Conservation (phyloP, 352 stramenopile species). For the Aphanomyces stellatus region DNA sequence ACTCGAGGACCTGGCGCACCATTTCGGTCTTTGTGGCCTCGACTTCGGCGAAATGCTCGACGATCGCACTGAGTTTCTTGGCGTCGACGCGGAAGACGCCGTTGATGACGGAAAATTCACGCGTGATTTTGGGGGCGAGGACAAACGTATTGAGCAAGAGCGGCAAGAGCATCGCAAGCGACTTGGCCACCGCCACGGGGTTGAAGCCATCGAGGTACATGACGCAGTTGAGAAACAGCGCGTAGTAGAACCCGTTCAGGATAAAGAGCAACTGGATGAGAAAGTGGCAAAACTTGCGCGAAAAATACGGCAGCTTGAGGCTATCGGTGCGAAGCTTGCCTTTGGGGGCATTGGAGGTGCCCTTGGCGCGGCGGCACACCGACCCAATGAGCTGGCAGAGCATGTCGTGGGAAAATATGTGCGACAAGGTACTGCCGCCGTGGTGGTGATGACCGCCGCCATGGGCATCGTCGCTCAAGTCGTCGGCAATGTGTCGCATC, state of each 20-base stretch:
- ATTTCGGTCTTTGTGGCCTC: conserved; percentile 11
- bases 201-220: conserved; percentile 36
- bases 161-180: conserved; percentile 27
- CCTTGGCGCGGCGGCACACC: background rate
- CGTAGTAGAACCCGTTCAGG: conserved; percentile 61
- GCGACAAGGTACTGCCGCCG: background rate
- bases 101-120: conserved; percentile 49
- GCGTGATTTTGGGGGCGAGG: conserved; percentile 48
- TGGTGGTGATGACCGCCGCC: background rate
- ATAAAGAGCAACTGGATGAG: conserved; percentile 51
- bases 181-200: conserved; percentile 19
- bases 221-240: conserved; percentile 50
- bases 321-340: background rate
- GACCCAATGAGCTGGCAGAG: background rate
- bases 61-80: conserved; percentile 38
- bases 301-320: conserved; percentile 38
- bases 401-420: conserved; percentile 15
- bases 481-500: conserved; percentile 2
- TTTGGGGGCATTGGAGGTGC: background rate
- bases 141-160: conserved; percentile 51
- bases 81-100: conserved; percentile 50
- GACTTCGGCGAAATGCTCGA: conserved; percentile 52
- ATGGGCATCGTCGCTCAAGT: background rate
- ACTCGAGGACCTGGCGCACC: background rate
- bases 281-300: conserved; percentile 56